Evolutionary conservation across 441 rosid species (phyloP).

Genomic region (Capsella rubella): DNA sequence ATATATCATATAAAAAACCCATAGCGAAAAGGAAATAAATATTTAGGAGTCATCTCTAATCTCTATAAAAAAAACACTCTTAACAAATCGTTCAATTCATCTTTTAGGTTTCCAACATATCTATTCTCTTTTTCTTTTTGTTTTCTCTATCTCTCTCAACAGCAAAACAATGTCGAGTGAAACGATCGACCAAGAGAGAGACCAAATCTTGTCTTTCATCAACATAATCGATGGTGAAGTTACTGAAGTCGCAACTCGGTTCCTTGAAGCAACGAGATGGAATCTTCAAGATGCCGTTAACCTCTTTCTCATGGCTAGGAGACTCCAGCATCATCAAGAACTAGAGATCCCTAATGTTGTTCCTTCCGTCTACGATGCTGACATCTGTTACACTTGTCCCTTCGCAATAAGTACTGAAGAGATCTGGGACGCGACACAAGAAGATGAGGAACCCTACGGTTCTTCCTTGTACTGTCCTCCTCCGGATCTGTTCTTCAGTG

Average conservation of each 20-base stretch:
- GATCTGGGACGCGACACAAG: conserved; percentile 15
- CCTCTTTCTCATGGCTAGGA: conserved; percentile 15
- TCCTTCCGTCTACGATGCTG: conserved; percentile 5
- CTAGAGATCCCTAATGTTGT: neutral
- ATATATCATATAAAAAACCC: no score
- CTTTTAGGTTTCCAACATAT: neutral
- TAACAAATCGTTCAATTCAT: neutral
- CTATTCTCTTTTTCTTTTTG: neutral
- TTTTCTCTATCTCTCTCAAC: neutral
- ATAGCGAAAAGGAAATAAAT: neutral
- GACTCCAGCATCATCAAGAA: neutral
- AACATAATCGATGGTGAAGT: conserved; percentile 85
- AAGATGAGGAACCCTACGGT: conserved; percentile 44
- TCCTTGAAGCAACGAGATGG: conserved; percentile 58
- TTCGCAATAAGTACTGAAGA: neutral
- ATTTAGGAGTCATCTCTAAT: neutral
- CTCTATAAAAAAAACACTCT: neutral
- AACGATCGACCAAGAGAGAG: conserved; percentile 45
- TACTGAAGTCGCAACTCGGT: conserved; percentile 65
- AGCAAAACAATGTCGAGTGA: neutral
- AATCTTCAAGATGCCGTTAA: conserved; percentile 29
- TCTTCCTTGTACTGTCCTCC: conserved; percentile 83
- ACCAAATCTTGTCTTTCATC: conserved; percentile 71
- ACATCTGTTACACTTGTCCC: neutral
- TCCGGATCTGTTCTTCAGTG: neutral